Base-by-base conservation (phyloP, 2,329 filamentous ascomycete genomes). In the Arthrobotrys entomopaga region DNA sequence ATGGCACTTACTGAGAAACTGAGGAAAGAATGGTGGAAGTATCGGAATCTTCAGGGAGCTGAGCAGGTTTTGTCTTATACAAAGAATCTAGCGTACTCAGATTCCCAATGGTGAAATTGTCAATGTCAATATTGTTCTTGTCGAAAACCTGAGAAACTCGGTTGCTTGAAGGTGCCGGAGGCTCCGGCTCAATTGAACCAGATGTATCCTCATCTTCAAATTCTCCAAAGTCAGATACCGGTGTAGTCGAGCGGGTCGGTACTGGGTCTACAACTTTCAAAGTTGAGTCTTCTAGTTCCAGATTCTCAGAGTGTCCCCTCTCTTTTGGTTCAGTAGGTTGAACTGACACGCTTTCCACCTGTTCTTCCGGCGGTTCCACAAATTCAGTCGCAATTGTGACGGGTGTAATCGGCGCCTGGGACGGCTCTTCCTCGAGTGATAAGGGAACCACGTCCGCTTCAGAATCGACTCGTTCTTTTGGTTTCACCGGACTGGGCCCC, bases 181-280 rank as follows among this genome's bases (percentile, higher is more conserved):
- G 29, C 7, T 60, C 57, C 10, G 49, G 22, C 5, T 69, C 65
- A 34, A 61, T 46, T n/a, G 40, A 40, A 3, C 24, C 40, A 6
- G 56, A 43, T 5, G 34, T 61, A 34, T 74, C 70, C 26, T 74
- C 70, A 15, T 66, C 70, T 29, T 74, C 70, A 67, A 74, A 74
- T 24, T 74, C 70, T 22, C 70, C 70, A 58, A 74, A 74, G 29
- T 74, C 70, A 42, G 63, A 74, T 59, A 66, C 52, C 6, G 61
- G 57, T 3, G 69, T 60, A 10, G 60, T 61, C 15, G 67, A 58
- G 24, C 66, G 53, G 43, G 60, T 53, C 5, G 63, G 64, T 26
- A 61, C 50, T 8, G 20, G 46, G 29, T 73, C 67, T 40, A 52
- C 29, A 13, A 50, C 61, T 24, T 61, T 65, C n/a, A 61, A 26